Evolutionary conservation across 1,284 basidiomycete species (phyloP).

Genomic region (Lignosus rhinocerotis): DNA sequence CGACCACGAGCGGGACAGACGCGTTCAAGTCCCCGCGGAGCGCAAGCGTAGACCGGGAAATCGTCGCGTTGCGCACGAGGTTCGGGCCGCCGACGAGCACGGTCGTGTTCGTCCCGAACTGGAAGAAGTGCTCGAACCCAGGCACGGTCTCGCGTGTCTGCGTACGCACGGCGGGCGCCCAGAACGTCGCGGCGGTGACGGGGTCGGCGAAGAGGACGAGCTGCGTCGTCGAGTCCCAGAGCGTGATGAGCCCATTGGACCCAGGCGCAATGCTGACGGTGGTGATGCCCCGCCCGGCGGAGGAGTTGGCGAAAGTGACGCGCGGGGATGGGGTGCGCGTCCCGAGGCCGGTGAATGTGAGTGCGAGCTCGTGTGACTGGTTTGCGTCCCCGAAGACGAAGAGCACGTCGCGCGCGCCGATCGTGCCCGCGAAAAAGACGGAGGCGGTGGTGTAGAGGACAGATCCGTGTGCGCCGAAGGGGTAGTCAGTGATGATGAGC

Average conservation of each 20-base stretch:
- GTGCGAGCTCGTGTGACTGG: constrained; percentile 61
- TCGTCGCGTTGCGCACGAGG: constrained; percentile 52
- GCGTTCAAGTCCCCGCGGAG: constrained; percentile 51
- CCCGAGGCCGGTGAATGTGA: constrained; percentile 47
- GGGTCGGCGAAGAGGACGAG: constrained; percentile 69
- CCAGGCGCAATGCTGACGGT: constrained; percentile 54
- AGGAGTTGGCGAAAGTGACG: constrained; percentile 13
- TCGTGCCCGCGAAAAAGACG: constrained; percentile 67
- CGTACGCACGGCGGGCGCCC: constrained; percentile 46
- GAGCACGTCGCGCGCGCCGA: constrained; percentile 67
- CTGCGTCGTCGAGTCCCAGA: constrained; percentile 66
- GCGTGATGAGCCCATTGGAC: constrained; percentile 55
- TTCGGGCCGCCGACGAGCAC: constrained; percentile 58
- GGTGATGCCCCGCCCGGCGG: constrained; percentile 23
- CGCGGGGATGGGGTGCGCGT: constrained; percentile 35
- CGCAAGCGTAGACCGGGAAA: constrained; percentile 38
- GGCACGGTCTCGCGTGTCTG: constrained; percentile 19
- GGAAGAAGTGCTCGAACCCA: constrained; percentile 46
- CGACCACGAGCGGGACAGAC: constrained; percentile 44
- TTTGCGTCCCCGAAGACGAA: constrained; percentile 63
- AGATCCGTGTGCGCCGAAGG: constrained; percentile 54
- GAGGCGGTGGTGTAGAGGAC: constrained; percentile 70
- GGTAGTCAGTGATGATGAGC: constrained; percentile 67
- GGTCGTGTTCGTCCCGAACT: constrained; percentile 52
- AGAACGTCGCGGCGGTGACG: constrained; percentile 59